These are phyloP conservation scores for Spergularia bocconei DNA, from an alignment of 148 eudicot genomes.

Conservation along the genomic window DNA sequence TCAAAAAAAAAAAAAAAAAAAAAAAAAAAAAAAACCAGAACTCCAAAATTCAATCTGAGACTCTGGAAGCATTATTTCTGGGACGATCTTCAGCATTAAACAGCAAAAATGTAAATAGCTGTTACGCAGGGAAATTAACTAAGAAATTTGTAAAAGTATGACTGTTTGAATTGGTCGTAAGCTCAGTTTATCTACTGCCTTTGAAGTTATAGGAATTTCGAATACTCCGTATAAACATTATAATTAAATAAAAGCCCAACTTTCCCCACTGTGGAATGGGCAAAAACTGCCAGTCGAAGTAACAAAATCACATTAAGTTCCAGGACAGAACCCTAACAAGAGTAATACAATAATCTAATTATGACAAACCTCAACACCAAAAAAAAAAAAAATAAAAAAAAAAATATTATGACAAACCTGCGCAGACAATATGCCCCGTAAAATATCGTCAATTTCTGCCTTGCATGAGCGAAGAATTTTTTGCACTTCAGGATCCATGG, in stretches of 20 bases:
- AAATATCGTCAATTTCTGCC: slow-evolving; percentile 43
- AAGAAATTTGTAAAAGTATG: neutral
- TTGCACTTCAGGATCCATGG: slow-evolving; percentile 45
- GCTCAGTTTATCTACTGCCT: neutral
- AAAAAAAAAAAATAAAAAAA: too few relatives aligned
- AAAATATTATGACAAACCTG: slow-evolving; percentile 49
- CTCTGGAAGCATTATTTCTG: too few relatives aligned
- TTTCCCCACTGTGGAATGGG: neutral
- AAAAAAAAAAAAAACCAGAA: too few relatives aligned
- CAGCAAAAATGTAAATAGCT: too few relatives aligned
- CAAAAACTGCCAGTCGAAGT: neutral
- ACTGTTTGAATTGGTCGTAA: neutral
- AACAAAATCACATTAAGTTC: neutral
- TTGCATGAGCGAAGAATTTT: slow-evolving; percentile 45
- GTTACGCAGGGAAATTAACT: too few relatives aligned
- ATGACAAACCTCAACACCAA: slow-evolving; percentile 56
- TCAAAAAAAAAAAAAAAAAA: too few relatives aligned
- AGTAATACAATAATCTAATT: neutral
- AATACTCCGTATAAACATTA: neutral
- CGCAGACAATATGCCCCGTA: slow-evolving; percentile 31
- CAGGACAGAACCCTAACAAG: neutral
- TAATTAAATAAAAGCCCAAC: neutral
- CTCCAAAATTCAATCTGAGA: too few relatives aligned
- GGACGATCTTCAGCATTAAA: too few relatives aligned
- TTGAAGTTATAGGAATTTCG: neutral